Evolutionary conservation across 495 filamentous ascomycete species (phyloP).

Genomic region (Hypomontagnella monticulosa): DNA sequence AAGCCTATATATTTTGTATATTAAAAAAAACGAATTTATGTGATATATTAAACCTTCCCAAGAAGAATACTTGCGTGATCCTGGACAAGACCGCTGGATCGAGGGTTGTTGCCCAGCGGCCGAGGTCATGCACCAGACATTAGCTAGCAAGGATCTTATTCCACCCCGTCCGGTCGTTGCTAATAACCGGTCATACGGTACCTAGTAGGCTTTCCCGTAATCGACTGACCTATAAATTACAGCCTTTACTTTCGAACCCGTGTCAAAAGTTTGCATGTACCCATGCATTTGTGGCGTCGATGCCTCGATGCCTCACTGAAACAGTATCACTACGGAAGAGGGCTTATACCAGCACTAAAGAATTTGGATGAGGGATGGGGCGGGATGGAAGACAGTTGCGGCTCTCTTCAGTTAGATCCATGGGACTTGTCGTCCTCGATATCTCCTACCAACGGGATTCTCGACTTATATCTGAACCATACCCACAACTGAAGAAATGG

Average conservation of each 20-base stretch:
- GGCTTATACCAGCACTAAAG: not conserved
- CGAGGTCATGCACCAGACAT: not conserved
- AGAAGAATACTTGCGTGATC: too few relatives aligned
- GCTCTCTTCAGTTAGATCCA: not conserved
- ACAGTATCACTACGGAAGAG: not conserved
- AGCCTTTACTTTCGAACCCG: not conserved
- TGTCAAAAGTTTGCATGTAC: not conserved
- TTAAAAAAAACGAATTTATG: too few relatives aligned
- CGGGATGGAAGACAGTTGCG: not conserved
- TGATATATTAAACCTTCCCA: too few relatives aligned
- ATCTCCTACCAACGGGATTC: too few relatives aligned
- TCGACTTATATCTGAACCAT: too few relatives aligned
- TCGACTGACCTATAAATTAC: not conserved
- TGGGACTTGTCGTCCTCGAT: too few relatives aligned
- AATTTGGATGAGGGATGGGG: not conserved
- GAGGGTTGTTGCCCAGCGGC: too few relatives aligned
- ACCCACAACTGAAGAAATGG: too few relatives aligned
- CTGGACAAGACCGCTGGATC: too few relatives aligned
- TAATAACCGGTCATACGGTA: not conserved
- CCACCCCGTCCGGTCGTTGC: not conserved
- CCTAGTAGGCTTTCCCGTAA: not conserved
- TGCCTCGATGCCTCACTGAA: not conserved
- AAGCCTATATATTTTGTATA: too few relatives aligned
- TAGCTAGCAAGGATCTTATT: not conserved
- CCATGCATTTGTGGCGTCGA: conserved; percentile 3